phyloP scores from a whole-genome alignment of 768 basidiomycete species.

The Xerocomellus chrysenteron region DNA sequence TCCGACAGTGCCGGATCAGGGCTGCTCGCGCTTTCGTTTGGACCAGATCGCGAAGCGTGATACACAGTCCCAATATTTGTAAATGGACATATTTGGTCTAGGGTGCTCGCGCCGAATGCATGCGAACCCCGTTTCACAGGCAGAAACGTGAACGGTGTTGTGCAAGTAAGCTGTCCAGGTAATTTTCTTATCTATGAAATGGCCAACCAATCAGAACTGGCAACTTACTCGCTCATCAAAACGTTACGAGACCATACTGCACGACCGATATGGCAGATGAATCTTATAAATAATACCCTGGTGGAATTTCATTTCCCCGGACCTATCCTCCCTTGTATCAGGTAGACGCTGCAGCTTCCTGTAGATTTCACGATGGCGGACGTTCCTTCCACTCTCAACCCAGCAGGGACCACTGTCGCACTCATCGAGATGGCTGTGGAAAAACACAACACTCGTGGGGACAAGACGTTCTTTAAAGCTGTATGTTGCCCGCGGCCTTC shows the following conservation, averaged over 20 bases:
- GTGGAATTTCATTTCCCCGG: background rate
- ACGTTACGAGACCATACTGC: too few relatives aligned
- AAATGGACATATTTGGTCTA: background rate
- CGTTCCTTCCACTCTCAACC: conserved; percentile 51
- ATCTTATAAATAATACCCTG: conserved; percentile 19
- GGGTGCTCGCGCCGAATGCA: too few relatives aligned
- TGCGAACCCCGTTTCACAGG: conserved; percentile 9
- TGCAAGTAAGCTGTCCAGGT: too few relatives aligned
- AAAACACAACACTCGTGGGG: conserved; percentile 65
- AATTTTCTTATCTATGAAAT: too few relatives aligned
- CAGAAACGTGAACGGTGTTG: too few relatives aligned
- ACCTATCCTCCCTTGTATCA: conserved; percentile 3
- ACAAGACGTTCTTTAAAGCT: conserved; percentile 65
- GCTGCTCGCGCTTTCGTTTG: background rate
- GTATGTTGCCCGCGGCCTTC: conserved; percentile 38
- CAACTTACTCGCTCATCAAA: too few relatives aligned
- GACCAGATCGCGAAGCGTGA: background rate
- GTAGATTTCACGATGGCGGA: conserved; percentile 12
- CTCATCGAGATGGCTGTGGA: conserved; percentile 56
- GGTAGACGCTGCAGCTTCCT: background rate
- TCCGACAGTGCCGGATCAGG: background rate
- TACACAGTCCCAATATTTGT: background rate
- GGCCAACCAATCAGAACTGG: too few relatives aligned
- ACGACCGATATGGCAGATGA: too few relatives aligned
- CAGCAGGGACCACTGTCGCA: conserved; percentile 53